Evolutionary conservation across 768 basidiomycete species (phyloP).

Genomic region (Gymnopilus dilepis): DNA sequence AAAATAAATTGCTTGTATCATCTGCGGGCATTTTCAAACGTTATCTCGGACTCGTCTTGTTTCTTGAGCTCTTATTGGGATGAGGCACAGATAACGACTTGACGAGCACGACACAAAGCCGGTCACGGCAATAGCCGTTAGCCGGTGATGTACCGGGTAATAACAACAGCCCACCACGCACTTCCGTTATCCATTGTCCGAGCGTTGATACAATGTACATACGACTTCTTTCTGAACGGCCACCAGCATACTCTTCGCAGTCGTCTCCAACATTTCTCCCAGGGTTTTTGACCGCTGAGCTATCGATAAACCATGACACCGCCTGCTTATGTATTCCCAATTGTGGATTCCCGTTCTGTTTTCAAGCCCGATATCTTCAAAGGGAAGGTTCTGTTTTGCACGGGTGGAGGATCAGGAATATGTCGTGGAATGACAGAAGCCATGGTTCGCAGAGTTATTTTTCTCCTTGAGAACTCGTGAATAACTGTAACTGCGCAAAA

Average conservation of each 20-base stretch:
- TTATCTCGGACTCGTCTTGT: no score
- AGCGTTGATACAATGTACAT: no score
- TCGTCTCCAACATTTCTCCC: not conserved
- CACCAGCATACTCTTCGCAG: slow-evolving; percentile 3
- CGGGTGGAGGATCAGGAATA: slow-evolving; percentile 93
- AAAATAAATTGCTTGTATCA: no score
- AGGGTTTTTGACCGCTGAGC: not conserved
- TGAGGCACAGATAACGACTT: no score
- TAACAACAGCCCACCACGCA: not conserved
- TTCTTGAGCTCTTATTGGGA: no score
- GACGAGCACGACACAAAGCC: not conserved
- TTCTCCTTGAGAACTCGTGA: slow-evolving; percentile 5
- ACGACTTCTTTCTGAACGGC: not conserved
- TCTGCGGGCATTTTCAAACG: no score
- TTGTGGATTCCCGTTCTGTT: slow-evolving; percentile 58
- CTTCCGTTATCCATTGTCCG: no score
- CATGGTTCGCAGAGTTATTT: slow-evolving; percentile 55
- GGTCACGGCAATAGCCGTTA: not conserved
- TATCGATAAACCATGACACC: slow-evolving; percentile 42
- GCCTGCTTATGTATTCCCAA: slow-evolving; percentile 46
- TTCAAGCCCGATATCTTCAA: slow-evolving; percentile 87
- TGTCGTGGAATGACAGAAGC: slow-evolving; percentile 87
- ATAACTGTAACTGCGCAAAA: slow-evolving; percentile 16
- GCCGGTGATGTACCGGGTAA: not conserved
- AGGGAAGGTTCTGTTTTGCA: slow-evolving; percentile 90